A percentile compares a stretch with the other conserved stretches of the same genome.
These are phyloP conservation scores for Perkinsus marinus DNA, from an alignment of 169 alveolate species.

Conservation along the genomic window DNA sequence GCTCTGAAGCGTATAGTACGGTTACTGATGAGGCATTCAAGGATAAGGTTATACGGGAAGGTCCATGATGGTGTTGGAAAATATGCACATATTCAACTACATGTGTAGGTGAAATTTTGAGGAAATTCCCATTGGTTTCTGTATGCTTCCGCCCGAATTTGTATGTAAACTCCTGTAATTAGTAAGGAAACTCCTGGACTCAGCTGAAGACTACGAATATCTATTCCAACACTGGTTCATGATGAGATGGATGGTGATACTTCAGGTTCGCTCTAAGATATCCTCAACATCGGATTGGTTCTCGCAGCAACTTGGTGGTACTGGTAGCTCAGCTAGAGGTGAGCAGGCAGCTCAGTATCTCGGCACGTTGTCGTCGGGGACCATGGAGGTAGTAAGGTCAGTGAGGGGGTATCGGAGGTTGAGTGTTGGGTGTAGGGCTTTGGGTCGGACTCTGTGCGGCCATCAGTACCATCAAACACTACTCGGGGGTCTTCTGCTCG, in stretches of 20 bases:
- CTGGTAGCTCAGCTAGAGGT: neutral
- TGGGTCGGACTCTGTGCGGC: neutral
- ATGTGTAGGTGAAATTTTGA: too few species aligned
- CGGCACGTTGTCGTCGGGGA: neutral
- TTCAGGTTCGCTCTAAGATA: neutral
- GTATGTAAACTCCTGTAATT: too few species aligned
- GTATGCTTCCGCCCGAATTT: too few species aligned
- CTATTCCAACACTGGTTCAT: too few species aligned
- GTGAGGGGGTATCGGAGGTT: too few species aligned
- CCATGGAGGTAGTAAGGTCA: neutral
- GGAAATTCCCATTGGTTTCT: too few species aligned
- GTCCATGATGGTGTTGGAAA: neutral
- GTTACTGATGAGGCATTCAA: neutral
- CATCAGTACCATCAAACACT: neutral
- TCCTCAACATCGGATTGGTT: neutral
- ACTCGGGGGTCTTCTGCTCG: neutral
- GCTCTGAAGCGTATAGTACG: neutral
- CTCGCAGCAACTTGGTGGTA: neutral
- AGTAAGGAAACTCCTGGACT: too few species aligned
- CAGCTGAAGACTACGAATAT: too few species aligned
- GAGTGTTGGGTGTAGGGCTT: neutral
- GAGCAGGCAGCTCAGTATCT: neutral
- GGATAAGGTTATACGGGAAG: neutral
- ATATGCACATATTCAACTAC: too few species aligned
- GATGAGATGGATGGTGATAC: neutral